Evolutionary conservation across 2,329 filamentous ascomycete species (phyloP).

Genomic region (Talaromyces verruculosus): DNA sequence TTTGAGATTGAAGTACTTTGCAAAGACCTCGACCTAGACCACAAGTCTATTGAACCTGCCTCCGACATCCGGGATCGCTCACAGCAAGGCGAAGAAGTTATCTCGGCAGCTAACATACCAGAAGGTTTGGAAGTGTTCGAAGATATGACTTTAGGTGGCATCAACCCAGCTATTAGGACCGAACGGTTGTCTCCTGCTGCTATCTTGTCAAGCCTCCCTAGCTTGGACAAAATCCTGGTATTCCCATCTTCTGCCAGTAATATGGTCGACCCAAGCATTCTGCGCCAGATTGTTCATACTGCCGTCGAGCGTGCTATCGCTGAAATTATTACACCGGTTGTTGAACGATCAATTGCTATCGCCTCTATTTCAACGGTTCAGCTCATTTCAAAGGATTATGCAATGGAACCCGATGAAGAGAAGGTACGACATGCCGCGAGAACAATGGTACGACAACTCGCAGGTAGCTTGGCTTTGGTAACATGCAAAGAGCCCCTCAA

Average conservation of each 20-base stretch:
- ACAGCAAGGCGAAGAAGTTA: constrained; percentile 59
- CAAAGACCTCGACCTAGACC: constrained; percentile 86
- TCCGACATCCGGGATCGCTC: constrained; percentile 77
- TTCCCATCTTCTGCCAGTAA: constrained; percentile 77
- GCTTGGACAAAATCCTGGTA: constrained; percentile 73
- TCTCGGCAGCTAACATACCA: constrained; percentile 56
- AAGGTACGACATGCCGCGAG: constrained; percentile 82
- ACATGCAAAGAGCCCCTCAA: constrained; percentile 96
- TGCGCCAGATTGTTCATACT: constrained; percentile 73
- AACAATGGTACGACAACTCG: constrained; percentile 91
- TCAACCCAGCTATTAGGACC: constrained; percentile 66
- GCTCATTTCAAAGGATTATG: constrained; percentile 94
- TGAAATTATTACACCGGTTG: constrained; percentile 96
- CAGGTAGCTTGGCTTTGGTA: constrained; percentile 90
- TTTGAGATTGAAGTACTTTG: constrained; percentile 98
- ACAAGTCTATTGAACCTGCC: constrained; percentile 86
- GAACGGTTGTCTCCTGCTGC: constrained; percentile 74
- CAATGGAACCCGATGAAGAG: constrained; percentile 85
- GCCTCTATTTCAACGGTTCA: constrained; percentile 95
- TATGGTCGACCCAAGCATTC: constrained; percentile 68
- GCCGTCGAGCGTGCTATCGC: constrained; percentile 87
- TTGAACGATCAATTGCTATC: constrained; percentile 96
- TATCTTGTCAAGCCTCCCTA: constrained; percentile 77
- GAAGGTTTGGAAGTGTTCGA: constrained; percentile 80
- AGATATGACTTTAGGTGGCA: constrained; percentile 73